Evolutionary conservation across 768 basidiomycete species (phyloP), one percentile per base, ranked within the genome.

Genomic region (Pilatotrama ljubarskyi): DNA sequence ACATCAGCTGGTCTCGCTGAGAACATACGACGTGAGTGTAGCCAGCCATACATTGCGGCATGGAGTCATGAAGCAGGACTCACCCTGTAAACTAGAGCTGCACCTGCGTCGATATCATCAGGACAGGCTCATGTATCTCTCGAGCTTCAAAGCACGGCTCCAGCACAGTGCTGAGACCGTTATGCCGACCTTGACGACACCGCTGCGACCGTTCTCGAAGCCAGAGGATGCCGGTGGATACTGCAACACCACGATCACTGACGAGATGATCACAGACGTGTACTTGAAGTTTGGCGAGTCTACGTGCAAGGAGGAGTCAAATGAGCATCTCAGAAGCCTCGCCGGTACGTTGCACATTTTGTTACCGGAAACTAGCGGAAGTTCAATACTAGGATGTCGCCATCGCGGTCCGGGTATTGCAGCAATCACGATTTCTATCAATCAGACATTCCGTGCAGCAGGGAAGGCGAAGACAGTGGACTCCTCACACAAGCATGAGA

Each of bases 1-100:
- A 70, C 68, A 14, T 62, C 71, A 11, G 62, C 46, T 1, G 63
- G 58, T 17, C 54, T 71, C 1, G 64, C 62, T 2, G 68, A 72
- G 57, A 40, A 69, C 38, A 66, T 71, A 38, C 64, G 63, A 40
- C 65, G 65, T 69, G 59, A 44, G 68, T 64, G 5, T 10, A 13
- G 7, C 48, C 32, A n/a, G n/a, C n/a, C n/a, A n/a, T n/a, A n/a
- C n/a, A n/a, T n/a, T n/a, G n/a, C n/a, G n/a, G n/a, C n/a, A n/a
- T n/a, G n/a, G n/a, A n/a, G n/a, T n/a, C n/a, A n/a, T n/a, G n/a
- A n/a, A n/a, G n/a, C n/a, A n/a, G n/a, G n/a, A n/a, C n/a, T 32
- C 17, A 5, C 18, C 35, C 13, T 35, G 5, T 49, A 4, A 32
- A 49, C 13, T 14, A 49, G 48, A 49, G 29, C 48, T 49, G 5